phyloP scores from a whole-genome alignment of 495 filamentous ascomycete species.

The Penicillium atrosanguineum region DNA sequence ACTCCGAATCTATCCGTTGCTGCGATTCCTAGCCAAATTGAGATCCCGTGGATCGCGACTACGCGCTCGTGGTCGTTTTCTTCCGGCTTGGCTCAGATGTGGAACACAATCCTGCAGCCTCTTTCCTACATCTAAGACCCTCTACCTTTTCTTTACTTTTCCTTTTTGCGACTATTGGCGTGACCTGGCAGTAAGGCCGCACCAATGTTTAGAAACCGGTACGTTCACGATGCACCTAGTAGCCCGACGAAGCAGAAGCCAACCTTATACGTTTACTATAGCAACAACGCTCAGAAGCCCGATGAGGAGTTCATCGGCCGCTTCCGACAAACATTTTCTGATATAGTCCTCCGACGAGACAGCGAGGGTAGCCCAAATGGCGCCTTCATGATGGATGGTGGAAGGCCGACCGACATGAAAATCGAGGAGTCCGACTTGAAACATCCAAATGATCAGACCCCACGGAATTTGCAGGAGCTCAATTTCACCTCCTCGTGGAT shows the following conservation, averaged over 20 bases:
- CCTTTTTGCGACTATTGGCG: slow-evolving; percentile 2
- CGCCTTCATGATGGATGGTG: slow-evolving; percentile 17
- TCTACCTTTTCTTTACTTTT: neutral
- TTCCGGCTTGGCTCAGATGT: slow-evolving; percentile 7
- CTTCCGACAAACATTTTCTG: slow-evolving; percentile 78
- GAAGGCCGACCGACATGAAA: slow-evolving; percentile 35
- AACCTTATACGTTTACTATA: slow-evolving; percentile 26
- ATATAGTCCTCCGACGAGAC: slow-evolving; percentile 47
- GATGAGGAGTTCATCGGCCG: slow-evolving; percentile 76
- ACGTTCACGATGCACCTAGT: neutral
- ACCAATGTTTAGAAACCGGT: slow-evolving; percentile 29
- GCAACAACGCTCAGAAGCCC: slow-evolving; percentile 84
- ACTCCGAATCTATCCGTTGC: neutral
- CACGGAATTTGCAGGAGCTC: slow-evolving; percentile 74
- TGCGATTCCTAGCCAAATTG: neutral
- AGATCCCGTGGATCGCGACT: neutral
- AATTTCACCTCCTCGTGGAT: slow-evolving; percentile 84
- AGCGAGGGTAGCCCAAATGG: slow-evolving; percentile 3
- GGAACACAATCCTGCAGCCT: neutral
- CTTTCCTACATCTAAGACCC: neutral
- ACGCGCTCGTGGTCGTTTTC: neutral
- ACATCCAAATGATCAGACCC: slow-evolving; percentile 69
- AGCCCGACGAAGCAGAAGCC: neutral
- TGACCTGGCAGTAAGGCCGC: slow-evolving; percentile 2
- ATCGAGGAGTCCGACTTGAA: slow-evolving; percentile 59